Base-by-base conservation (phyloP, 2,329 filamentous ascomycete species). In the Ilyonectria robusta region DNA sequence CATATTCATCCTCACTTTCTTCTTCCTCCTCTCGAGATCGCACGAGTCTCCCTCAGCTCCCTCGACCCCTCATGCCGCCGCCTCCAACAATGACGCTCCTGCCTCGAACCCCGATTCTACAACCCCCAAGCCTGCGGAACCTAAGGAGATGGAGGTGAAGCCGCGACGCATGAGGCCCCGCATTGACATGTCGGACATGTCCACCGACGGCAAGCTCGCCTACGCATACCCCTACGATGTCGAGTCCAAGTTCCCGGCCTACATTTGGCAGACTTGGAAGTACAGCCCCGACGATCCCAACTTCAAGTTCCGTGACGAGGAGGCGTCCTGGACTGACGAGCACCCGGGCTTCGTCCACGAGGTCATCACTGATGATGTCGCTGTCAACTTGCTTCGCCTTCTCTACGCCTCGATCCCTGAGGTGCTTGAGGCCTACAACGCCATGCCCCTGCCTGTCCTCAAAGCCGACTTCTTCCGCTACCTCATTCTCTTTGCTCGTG, bases 241-340 rank as follows among this genome's bases (percentile, higher is more conserved):
- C 69, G 90, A 94, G 77, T 82, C 86, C 74, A 97, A 95, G 80
- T 98, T 98, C 80, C 96, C 96, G 3, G 95, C 94, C 63, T 98
- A 97, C 84, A 97, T 99, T 78, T 99, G 96, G 96, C 96, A 99
- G 86, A 99, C 96, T 15, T 99, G 96, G 96, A 98, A 97, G 81
- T 92, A 90, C 77, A 93, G 90, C 1, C 95, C 95, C 0, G 88
- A 91, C 1, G 92, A 94, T 23, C 86, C 89, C 57, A 87, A 93
- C 68, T 99, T 99, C 78, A 82, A 85, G 21, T 95, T 97, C 78
- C 91, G 95, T 68, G 90, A 93, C 53, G 88, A 94, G 66, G 96
- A 98, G 83, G 93, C 94, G 15, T 94, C 93, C 68, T 99, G 96
- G 96, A 92, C 93, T 9, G 87, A 93, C 72, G 84, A 92, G 75